These are phyloP conservation scores for Mortierella sp. DNA, from an alignment of 371 early-diverging fungal species.

Conservation along the genomic window DNA sequence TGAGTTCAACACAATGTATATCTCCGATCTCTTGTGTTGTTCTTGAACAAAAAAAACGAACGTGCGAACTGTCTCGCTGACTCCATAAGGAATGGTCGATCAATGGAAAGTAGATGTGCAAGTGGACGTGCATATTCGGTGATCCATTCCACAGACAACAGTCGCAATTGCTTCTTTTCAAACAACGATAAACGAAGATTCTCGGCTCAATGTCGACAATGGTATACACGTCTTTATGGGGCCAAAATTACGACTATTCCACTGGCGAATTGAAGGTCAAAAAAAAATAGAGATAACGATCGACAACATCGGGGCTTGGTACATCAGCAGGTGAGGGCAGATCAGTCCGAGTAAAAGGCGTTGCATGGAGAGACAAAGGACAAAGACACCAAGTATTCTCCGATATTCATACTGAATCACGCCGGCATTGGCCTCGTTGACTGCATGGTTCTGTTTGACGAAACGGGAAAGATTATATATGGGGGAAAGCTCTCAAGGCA, in stretches of 20 bases:
- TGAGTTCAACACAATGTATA: no score
- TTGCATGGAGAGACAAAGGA: conserved; percentile 12
- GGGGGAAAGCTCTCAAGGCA: not conserved
- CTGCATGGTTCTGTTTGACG: no score
- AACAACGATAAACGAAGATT: not conserved
- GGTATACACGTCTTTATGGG: not conserved
- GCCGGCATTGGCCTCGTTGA: not conserved
- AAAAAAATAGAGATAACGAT: not conserved
- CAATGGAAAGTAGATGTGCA: not conserved
- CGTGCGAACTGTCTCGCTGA: no score
- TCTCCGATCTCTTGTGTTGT: no score
- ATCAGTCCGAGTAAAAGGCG: not conserved
- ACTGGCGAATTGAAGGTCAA: not conserved
- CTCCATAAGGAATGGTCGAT: not conserved
- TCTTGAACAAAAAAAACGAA: no score
- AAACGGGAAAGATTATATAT: no score
- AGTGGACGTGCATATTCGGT: not conserved
- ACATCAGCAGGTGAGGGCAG: not conserved
- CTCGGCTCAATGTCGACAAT: not conserved
- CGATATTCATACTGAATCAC: not conserved
- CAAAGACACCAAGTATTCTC: not conserved
- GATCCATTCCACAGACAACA: not conserved
- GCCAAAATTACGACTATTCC: not conserved
- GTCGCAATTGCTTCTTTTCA: not conserved
- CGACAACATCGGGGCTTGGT: not conserved